These are phyloP conservation scores for Chalaropsis ovoidea DNA, from an alignment of 2,329 filamentous ascomycete species.

Conservation along the genomic window DNA sequence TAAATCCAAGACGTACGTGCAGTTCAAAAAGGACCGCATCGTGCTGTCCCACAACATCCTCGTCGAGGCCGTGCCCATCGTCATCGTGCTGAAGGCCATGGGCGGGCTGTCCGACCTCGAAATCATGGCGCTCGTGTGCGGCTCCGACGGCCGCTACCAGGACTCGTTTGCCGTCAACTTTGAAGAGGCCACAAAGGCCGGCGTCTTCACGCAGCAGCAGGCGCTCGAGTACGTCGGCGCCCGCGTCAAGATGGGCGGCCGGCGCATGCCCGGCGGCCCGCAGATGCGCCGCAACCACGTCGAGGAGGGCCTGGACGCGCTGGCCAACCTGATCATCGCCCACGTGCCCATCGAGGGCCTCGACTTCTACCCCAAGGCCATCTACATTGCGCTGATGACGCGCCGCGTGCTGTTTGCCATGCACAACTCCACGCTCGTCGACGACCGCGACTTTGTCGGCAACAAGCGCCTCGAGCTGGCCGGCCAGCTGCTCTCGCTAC, in stretches of 20 bases:
- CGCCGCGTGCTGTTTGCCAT: slow-evolving; percentile 91
- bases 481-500: slow-evolving; percentile 80
- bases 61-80: slow-evolving; percentile 87
- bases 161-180: slow-evolving; percentile 95
- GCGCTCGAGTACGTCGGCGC: slow-evolving; percentile 85
- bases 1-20: slow-evolving; percentile 95
- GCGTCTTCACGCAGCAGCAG: slow-evolving; percentile 87
- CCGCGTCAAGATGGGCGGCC: slow-evolving; percentile 77
- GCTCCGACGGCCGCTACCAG: slow-evolving; percentile 77
- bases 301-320: slow-evolving; percentile 83
- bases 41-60: slow-evolving; percentile 87
- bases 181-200: slow-evolving; percentile 74
- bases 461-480: slow-evolving; percentile 95
- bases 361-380: slow-evolving; percentile 92
- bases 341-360: slow-evolving; percentile 86
- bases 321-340: slow-evolving; percentile 86
- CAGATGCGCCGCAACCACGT: slow-evolving; percentile 65
- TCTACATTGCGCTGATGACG: slow-evolving; percentile 95
- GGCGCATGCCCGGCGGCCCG: slow-evolving; percentile 43
- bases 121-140: slow-evolving; percentile 82
- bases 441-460: slow-evolving; percentile 94
- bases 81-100: slow-evolving; percentile 84
- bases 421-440: slow-evolving; percentile 77
- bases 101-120: slow-evolving; percentile 91
- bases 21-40: slow-evolving; percentile 86